phyloP scores from a whole-genome alignment of 345 rosid genomes.

The Gossypioides kirkii region DNA sequence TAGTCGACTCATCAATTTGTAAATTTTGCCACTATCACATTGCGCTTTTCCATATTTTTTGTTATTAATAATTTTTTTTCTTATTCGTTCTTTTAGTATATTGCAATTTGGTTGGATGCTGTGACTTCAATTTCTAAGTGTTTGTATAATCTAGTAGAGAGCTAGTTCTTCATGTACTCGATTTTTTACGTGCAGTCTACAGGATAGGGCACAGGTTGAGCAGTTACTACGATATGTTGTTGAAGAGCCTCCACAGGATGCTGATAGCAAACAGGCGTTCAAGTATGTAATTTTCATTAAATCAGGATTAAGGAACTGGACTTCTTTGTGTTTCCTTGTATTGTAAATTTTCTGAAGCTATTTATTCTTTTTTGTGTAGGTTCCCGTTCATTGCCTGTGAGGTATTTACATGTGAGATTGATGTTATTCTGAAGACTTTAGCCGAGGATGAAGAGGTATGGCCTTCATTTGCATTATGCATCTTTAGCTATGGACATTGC shows the following conservation, averaged over 20 bases:
- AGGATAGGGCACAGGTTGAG: constrained; percentile 93
- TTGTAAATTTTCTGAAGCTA: not conserved
- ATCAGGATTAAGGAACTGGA: constrained; percentile 6
- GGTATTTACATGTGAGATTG: constrained; percentile 96
- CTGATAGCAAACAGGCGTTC: constrained; percentile 81
- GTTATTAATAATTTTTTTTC: not conserved
- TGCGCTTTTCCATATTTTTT: not conserved
- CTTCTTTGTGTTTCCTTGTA: constrained; percentile 1
- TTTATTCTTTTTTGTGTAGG: constrained; percentile 35
- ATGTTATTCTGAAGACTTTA: constrained; percentile 86
- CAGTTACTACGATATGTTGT: constrained; percentile 72
- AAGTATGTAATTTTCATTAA: constrained; percentile 44
- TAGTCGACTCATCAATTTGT: constrained; percentile 95
- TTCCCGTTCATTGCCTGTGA: constrained; percentile 94
- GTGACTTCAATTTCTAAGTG: not conserved
- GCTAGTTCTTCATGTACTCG: constrained; percentile 12
- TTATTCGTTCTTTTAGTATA: not conserved
- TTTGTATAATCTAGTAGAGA: not conserved
- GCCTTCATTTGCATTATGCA: constrained; percentile 4
- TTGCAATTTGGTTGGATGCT: not conserved
- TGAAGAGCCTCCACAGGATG: constrained; percentile 78
- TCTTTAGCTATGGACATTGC: not conserved
- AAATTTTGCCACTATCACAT: constrained; percentile 15
- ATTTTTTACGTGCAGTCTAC: constrained; percentile 47
- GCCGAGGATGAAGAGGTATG: constrained; percentile 92